These are phyloP conservation scores for Aotearoamyces nothofagi DNA, from an alignment of 2,329 filamentous ascomycete genomes.

Conservation along the genomic window DNA sequence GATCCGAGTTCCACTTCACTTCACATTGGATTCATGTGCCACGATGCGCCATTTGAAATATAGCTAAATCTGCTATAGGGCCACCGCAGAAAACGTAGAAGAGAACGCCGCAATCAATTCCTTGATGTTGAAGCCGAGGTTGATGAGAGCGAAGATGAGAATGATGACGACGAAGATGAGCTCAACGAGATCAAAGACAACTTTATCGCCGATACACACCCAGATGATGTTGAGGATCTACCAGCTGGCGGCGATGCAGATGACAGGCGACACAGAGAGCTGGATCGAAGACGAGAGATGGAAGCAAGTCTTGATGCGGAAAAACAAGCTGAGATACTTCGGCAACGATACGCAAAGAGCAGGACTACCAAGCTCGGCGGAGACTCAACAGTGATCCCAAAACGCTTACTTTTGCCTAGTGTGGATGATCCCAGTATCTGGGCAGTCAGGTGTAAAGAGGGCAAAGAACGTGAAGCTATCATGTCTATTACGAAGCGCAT, in stretches of 20 bases:
- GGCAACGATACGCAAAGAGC: slow-evolving; percentile 76
- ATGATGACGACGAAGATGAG: slow-evolving; percentile 80
- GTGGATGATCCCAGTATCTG: slow-evolving; percentile 95
- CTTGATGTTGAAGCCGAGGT: slow-evolving; percentile 98
- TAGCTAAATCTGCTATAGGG: slow-evolving; percentile 24
- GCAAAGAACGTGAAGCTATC: slow-evolving; percentile 87
- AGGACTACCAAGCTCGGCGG: slow-evolving; percentile 50
- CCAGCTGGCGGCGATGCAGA: slow-evolving; percentile 66
- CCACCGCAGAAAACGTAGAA: slow-evolving; percentile 66
- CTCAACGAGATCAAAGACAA: slow-evolving; percentile 63
- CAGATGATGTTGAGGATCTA: slow-evolving; percentile 70
- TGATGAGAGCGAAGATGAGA: slow-evolving; percentile 81
- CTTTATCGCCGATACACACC: slow-evolving; percentile 80
- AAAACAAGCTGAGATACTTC: slow-evolving; percentile 75
- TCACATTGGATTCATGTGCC: too few species aligned
- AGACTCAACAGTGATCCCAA: slow-evolving; percentile 67
- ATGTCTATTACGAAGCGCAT: slow-evolving; percentile 79
- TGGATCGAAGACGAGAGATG: slow-evolving; percentile 81
- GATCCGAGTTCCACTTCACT: too few species aligned
- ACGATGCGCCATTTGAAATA: too few species aligned
- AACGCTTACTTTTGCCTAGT: slow-evolving; percentile 74
- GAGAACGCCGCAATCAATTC: slow-evolving; percentile 68
- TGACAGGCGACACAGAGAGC: slow-evolving; percentile 82
- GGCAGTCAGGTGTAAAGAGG: slow-evolving; percentile 84
- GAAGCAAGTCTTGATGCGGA: slow-evolving; percentile 84